Evolutionary conservation across 2,329 filamentous ascomycete species (phyloP).

Genomic region (Elsinoe perseae): DNA sequence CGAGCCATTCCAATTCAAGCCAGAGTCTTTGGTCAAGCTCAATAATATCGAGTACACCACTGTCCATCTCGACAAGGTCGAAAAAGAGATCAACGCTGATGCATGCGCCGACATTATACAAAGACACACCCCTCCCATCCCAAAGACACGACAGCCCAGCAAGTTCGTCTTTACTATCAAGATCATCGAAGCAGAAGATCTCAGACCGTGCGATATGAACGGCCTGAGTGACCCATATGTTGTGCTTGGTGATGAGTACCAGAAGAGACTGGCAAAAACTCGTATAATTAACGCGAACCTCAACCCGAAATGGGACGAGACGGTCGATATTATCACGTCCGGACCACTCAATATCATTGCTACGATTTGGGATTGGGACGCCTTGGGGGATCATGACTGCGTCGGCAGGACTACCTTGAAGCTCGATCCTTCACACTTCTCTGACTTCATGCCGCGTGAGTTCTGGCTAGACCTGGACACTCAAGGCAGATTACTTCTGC

Average conservation of each 20-base stretch:
- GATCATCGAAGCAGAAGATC: conserved; percentile 92
- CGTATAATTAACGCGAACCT: conserved; percentile 83
- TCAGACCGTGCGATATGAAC: conserved; percentile 95
- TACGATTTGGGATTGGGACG: conserved; percentile 97
- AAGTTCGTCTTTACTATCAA: conserved; percentile 99
- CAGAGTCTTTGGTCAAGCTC: conserved; percentile 93
- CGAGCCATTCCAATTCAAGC: conserved; percentile 93
- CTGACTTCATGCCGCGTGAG: conserved; percentile 88
- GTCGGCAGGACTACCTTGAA: conserved; percentile 95
- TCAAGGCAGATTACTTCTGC: conserved; percentile 77
- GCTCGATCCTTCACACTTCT: conserved; percentile 94
- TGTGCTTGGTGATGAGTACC: conserved; percentile 92
- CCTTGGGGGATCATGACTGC: conserved; percentile 93
- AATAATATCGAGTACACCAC: conserved; percentile 97
- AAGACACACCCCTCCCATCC: conserved; percentile 62
- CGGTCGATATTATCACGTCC: conserved; percentile 88
- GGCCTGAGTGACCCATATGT: conserved; percentile 95
- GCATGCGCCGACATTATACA: conserved; percentile 76
- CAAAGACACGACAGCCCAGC: conserved; percentile 56
- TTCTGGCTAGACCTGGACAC: conserved; percentile 98
- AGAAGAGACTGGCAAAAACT: conserved; percentile 92
- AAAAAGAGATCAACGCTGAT: conserved; percentile 85
- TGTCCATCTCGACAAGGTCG: conserved; percentile 81
- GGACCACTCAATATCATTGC: conserved; percentile 90
- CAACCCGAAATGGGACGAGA: conserved; percentile 95